Evolutionary conservation across 805 yeast species (phyloP), one percentile per base, ranked within the genome.

Genomic region (Metschnikowia noctiluminum): DNA sequence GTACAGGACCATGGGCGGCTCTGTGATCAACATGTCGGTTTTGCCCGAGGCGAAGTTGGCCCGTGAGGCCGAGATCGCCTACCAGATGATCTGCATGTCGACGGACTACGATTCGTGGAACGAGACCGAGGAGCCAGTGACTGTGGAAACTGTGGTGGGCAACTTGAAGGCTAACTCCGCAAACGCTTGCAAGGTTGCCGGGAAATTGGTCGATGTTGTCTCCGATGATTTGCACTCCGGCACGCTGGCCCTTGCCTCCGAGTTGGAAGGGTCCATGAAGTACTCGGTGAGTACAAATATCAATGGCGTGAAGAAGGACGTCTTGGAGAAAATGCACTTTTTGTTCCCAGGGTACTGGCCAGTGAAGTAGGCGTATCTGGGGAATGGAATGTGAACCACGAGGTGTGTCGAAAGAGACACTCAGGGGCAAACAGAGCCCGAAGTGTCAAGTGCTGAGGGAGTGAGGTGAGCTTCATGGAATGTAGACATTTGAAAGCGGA

Each of bases 101-200:
- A 94, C 99, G 3, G 99, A 94, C 68, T 94, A 94, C 70, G 99
- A 94, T 65, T 96, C 99, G 26, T 94, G 99, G 99, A 87, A 90
- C 64, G 96, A 86, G 61, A 82, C 80, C 46, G 98, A 85, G 64
- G 97, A 92, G 62, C 92, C 98, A 2, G 99, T 94, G 42, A 91
- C 98, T 8, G 98, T 94, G n/a, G 97, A 91, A 71, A 87, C 96
- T 5, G 97, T 94, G 38, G 90, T 94, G 43, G 89, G 96, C 47
- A 88, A 94, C 66, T 78, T 92, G 64, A 80, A 81, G 62, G 94
- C 96, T 51, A 94, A 94, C 71, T 77, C 87, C 44, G 85, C 81
- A 35, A 92, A 92, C 62, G 98, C 99, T 9, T 85, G 87, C 65
- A 73, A 71, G 49, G 72, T 94, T 44, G 90, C 96, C 32, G 83